Conservation (phyloP, 2,329 filamentous ascomycete species). For the Pseudocercospora vitis region DNA sequence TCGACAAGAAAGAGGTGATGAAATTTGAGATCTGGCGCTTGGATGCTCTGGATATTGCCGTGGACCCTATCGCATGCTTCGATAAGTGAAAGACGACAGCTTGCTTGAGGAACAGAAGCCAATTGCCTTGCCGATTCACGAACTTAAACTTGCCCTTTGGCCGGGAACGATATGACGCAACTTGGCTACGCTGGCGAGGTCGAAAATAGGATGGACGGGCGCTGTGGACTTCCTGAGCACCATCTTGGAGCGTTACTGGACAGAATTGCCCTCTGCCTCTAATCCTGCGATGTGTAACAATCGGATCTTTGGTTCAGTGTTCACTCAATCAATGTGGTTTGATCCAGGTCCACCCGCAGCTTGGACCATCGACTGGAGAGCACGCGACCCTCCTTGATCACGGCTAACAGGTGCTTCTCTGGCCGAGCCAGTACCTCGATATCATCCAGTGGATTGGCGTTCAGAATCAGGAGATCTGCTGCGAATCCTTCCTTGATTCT, state of each 20-base stretch:
- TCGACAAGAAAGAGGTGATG: constrained; percentile 40
- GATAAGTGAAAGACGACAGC: constrained; percentile 12
- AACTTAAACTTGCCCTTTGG: no score
- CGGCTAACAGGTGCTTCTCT: constrained; percentile 51
- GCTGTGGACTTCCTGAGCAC: no score
- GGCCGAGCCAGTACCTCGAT: constrained; percentile 52
- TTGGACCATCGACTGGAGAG: constrained; percentile 40
- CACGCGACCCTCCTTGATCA: constrained; percentile 58
- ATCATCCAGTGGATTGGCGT: constrained; percentile 57
- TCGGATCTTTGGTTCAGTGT: background rate
- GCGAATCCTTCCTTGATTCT: constrained; percentile 52
- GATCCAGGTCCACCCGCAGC: constrained; percentile 27
- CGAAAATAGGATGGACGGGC: no score
- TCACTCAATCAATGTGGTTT: constrained; percentile 21
- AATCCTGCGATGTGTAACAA: no score
- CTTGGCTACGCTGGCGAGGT: no score
- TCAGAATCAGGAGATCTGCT: constrained; percentile 57
- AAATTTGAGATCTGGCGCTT: constrained; percentile 49
- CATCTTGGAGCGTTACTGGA: no score
- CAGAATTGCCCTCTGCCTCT: no score
- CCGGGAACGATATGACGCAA: no score
- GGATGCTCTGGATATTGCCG: constrained; percentile 40
- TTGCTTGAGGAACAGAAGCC: no score
- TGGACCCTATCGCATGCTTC: constrained; percentile 27
- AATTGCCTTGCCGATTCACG: no score